These are phyloP conservation scores for Phytophthora cajani DNA, from an alignment of 352 stramenopile species.

Conservation along the genomic window DNA sequence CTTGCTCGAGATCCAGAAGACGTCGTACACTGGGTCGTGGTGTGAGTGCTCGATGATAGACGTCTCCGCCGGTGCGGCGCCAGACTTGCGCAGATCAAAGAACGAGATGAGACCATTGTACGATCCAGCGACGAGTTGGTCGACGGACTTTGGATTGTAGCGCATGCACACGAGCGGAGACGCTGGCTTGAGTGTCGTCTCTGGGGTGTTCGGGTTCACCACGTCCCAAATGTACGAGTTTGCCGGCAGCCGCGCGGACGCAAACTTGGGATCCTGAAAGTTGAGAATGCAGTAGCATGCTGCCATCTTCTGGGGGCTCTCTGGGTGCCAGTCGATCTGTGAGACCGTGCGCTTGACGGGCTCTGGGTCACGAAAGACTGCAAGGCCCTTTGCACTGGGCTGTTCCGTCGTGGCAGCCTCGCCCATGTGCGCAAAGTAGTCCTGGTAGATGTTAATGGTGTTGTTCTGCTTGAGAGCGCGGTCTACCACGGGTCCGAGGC, in stretches of 20 bases:
- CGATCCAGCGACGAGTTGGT: constrained; percentile 95
- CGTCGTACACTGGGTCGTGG: constrained; percentile 97
- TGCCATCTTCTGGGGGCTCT: constrained; percentile 95
- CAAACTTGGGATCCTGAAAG: constrained; percentile 96
- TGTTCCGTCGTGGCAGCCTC: constrained; percentile 94
- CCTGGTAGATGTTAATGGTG: constrained; percentile 98
- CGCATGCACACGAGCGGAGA: constrained; percentile 92
- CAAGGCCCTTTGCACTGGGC: constrained; percentile 95
- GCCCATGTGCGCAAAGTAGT: constrained; percentile 94
- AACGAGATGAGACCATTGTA: constrained; percentile 98
- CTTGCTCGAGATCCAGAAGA: constrained; percentile 97
- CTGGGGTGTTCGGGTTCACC: constrained; percentile 96
- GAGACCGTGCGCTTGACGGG: constrained; percentile 93
- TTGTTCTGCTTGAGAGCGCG: constrained; percentile 97
- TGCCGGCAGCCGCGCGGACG: constrained; percentile 73
- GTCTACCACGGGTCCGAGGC: constrained; percentile 92
- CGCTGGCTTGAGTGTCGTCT: constrained; percentile 92
- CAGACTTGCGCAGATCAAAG: constrained; percentile 95
- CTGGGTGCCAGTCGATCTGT: constrained; percentile 97
- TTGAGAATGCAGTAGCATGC: constrained; percentile 97
- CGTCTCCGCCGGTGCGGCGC: constrained; percentile 87
- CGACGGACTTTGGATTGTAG: constrained; percentile 97
- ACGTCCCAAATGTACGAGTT: constrained; percentile 98
- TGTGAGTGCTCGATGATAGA: constrained; percentile 97
- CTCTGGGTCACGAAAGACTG: constrained; percentile 97